phyloP scores from a whole-genome alignment of 257 asterid species.

The Nemophila menziesii region DNA sequence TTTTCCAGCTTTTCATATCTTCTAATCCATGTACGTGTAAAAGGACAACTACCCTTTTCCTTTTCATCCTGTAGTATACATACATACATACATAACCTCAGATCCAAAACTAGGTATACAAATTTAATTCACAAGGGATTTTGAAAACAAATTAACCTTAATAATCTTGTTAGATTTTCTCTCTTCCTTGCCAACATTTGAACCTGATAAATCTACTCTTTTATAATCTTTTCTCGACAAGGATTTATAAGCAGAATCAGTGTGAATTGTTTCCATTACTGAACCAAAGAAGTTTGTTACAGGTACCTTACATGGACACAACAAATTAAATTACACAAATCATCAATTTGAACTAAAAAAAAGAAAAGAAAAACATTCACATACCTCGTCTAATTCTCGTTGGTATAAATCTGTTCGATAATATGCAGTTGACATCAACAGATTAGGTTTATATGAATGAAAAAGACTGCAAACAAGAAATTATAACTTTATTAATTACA shows the following conservation, averaged over 20 bases:
- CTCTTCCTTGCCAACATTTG: slow-evolving; percentile 28
- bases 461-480: slow-evolving; percentile 56
- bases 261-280: slow-evolving; percentile 85
- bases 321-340: slow-evolving; percentile 3
- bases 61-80: slow-evolving; percentile 35
- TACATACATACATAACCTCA: slow-evolving; percentile 10
- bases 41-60: slow-evolving; percentile 46
- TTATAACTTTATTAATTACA: slow-evolving; percentile 10
- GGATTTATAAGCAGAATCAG: slow-evolving; percentile 65
- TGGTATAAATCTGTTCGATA: slow-evolving; percentile 71
- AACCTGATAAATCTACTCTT: slow-evolving; percentile 24
- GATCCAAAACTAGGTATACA: background rate
- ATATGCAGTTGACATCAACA: slow-evolving; percentile 82
- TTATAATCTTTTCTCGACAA: slow-evolving; percentile 24
- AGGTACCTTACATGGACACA: slow-evolving; percentile 45
- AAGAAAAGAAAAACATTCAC: slow-evolving; percentile 10
- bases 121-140: background rate
- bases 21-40: slow-evolving; percentile 44
- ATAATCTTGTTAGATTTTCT: slow-evolving; percentile 20
- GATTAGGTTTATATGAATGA: slow-evolving; percentile 64
- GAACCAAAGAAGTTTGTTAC: slow-evolving; percentile 96
- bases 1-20: slow-evolving; percentile 37
- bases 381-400: slow-evolving; percentile 64
- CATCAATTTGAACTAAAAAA: background rate
- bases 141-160: slow-evolving; percentile 23